These are phyloP conservation scores for Amesomyces nigricolor DNA, from an alignment of 2,329 filamentous ascomycete genomes.

Conservation along the genomic window DNA sequence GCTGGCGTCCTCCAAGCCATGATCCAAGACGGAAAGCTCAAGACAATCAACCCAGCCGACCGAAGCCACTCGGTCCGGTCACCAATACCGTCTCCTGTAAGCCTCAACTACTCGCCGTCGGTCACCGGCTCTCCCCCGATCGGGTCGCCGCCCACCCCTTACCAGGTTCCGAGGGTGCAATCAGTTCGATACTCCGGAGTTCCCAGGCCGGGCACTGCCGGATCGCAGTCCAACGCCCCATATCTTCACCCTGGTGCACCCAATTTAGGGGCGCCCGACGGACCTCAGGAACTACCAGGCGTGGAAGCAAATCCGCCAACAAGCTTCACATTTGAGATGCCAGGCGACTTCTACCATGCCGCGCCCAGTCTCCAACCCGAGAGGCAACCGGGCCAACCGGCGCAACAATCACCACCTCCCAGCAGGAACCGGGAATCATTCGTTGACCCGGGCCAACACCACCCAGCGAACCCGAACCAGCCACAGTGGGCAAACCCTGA, in stretches of 20 bases:
- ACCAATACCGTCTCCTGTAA: constrained; percentile 23
- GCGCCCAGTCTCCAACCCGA: constrained; percentile 10
- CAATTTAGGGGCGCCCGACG: constrained; percentile 23
- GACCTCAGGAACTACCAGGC: constrained; percentile 37
- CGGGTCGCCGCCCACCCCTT: constrained; percentile 33
- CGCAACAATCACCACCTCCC: constrained; percentile 12
- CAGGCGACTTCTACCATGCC: constrained; percentile 45
- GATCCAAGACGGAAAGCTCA: constrained; percentile 28
- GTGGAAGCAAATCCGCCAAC: constrained; percentile 17
- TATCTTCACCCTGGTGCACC: constrained; percentile 25
- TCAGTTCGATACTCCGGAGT: constrained; percentile 27
- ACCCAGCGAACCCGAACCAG: constrained; percentile 18
- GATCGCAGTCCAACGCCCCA: constrained; percentile 25
- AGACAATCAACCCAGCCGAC: constrained; percentile 42
- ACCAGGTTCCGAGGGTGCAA: constrained; percentile 38
- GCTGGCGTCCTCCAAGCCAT: constrained; percentile 60
- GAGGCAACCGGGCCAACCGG: constrained; percentile 30
- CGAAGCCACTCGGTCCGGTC: constrained; percentile 34
- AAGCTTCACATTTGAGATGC: constrained; percentile 35
- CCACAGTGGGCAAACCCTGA: constrained; percentile 37
- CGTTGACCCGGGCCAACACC: constrained; percentile 8
- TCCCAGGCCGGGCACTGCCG: constrained; percentile 31
- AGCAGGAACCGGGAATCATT: constrained; percentile 30
- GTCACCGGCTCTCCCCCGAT: constrained; percentile 29
- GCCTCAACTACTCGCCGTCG: constrained; percentile 21